Conservation (phyloP, 495 filamentous ascomycete genomes). For the Daldinia childiae region DNA sequence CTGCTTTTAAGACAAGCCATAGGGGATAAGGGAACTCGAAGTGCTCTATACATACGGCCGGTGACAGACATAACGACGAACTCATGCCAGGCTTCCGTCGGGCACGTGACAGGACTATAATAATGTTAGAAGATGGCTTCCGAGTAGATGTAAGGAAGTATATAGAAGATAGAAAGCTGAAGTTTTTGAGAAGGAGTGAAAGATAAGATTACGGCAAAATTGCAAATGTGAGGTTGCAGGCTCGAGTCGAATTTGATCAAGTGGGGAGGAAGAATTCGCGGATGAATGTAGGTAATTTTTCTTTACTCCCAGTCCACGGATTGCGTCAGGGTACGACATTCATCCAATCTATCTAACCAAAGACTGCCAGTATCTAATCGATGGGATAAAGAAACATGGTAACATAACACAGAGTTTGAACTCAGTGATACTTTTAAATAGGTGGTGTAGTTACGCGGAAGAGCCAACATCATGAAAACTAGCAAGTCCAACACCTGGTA, state of each 20-base stretch:
- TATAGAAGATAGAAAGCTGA: conserved; percentile 2
- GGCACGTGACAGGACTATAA: conserved; percentile 43
- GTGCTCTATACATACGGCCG: conserved; percentile 26
- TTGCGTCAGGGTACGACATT: conserved; percentile 7
- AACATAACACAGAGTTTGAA: background rate
- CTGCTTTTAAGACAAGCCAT: background rate
- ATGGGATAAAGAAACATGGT: background rate
- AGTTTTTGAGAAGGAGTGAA: conserved; percentile 6
- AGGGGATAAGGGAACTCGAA: background rate
- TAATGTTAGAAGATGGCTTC: conserved; percentile 18
- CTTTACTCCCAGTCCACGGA: conserved; percentile 10
- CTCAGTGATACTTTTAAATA: background rate
- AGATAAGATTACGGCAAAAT: conserved; percentile 1
- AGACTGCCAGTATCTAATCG: background rate
- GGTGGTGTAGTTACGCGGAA: background rate
- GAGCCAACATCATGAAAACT: background rate
- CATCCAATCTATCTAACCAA: background rate
- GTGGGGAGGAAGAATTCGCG: conserved; percentile 30
- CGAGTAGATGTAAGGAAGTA: conserved; percentile 5
- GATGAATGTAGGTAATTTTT: conserved; percentile 34
- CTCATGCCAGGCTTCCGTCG: conserved; percentile 38
- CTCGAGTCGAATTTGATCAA: conserved; percentile 4
- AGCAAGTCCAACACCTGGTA: background rate
- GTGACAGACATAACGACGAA: conserved; percentile 40
- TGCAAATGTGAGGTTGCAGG: background rate